Evolutionary conservation across 2,329 filamentous ascomycete species (phyloP).

Genomic region (Fusarium chaquense): DNA sequence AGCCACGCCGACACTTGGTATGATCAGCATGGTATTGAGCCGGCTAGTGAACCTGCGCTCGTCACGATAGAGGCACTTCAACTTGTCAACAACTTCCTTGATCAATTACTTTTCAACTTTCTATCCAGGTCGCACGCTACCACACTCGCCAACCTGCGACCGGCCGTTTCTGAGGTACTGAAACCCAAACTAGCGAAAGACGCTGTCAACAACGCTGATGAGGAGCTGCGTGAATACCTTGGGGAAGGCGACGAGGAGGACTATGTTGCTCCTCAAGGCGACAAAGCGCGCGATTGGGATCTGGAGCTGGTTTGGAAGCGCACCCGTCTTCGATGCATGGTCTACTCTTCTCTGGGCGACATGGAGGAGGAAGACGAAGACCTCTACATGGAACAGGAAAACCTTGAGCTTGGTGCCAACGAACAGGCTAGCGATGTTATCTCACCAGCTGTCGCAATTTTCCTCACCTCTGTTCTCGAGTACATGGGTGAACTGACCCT

Average conservation of each 20-base stretch:
- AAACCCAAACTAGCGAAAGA: constrained; percentile 90
- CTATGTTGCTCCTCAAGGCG: constrained; percentile 66
- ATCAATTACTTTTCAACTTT: constrained; percentile 92
- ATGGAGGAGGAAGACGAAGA: constrained; percentile 99
- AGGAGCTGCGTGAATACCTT: constrained; percentile 88
- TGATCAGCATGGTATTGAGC: constrained; percentile 74
- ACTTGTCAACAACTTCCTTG: constrained; percentile 91
- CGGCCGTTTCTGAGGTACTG: constrained; percentile 86
- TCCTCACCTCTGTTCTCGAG: constrained; percentile 93
- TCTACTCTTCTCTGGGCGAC: constrained; percentile 95
- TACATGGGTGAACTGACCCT: constrained; percentile 93
- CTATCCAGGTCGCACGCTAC: constrained; percentile 85
- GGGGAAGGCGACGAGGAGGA: constrained; percentile 84
- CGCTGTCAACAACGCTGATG: constrained; percentile 83
- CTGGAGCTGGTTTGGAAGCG: constrained; percentile 95
- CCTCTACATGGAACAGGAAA: constrained; percentile 83
- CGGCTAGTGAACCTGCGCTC: constrained; percentile 74
- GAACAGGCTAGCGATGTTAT: constrained; percentile 76
- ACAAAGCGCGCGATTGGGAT: constrained; percentile 76
- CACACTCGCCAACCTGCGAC: constrained; percentile 77
- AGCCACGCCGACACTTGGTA: constrained; percentile 77
- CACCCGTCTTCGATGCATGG: constrained; percentile 94
- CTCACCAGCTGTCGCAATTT: constrained; percentile 93
- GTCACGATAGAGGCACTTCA: constrained; percentile 80
- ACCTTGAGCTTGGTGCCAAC: constrained; percentile 69